Evolutionary conservation across 352 stramenopile species (phyloP).

Genomic region (Peronospora tabacina): DNA sequence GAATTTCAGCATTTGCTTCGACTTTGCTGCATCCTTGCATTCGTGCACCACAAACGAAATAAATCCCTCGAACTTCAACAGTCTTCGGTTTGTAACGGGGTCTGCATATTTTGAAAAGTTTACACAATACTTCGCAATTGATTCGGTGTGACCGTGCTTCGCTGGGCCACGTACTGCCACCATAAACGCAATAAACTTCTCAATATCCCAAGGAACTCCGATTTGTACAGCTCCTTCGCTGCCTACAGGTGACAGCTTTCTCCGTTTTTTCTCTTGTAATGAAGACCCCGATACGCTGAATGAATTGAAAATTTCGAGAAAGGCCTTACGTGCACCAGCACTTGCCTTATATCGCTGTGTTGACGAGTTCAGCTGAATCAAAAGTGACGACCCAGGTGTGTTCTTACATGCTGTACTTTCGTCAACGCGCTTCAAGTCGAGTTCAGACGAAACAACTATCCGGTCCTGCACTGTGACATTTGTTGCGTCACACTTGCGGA

Average conservation of each 20-base stretch:
- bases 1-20: slow-evolving; percentile 42
- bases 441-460: slow-evolving; percentile 26
- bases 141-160: slow-evolving; percentile 23
- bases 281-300: slow-evolving; percentile 22
- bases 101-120: slow-evolving; percentile 64
- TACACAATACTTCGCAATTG: slow-evolving; percentile 36
- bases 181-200: slow-evolving; percentile 63
- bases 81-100: slow-evolving; percentile 21
- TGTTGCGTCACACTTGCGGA: slow-evolving; percentile 30
- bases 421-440: slow-evolving; percentile 20
- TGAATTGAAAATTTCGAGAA: slow-evolving; percentile 37
- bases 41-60: slow-evolving; percentile 34
- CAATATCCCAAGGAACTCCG: slow-evolving; percentile 42
- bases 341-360: slow-evolving; percentile 25
- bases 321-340: slow-evolving; percentile 17
- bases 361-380: slow-evolving; percentile 17
- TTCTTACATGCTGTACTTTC: slow-evolving; percentile 11
- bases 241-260: slow-evolving; percentile 25
- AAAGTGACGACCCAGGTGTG: slow-evolving; percentile 6
- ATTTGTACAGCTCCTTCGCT: slow-evolving; percentile 3
- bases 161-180: slow-evolving; percentile 11
- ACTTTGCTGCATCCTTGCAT: slow-evolving; percentile 37
- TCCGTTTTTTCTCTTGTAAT: slow-evolving; percentile 51
- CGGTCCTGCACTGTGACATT: slow-evolving; percentile 18
- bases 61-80: slow-evolving; percentile 38